Evolutionary conservation across 2,329 filamentous ascomycete species (phyloP).

Genomic region (Talaromyces sp.): DNA sequence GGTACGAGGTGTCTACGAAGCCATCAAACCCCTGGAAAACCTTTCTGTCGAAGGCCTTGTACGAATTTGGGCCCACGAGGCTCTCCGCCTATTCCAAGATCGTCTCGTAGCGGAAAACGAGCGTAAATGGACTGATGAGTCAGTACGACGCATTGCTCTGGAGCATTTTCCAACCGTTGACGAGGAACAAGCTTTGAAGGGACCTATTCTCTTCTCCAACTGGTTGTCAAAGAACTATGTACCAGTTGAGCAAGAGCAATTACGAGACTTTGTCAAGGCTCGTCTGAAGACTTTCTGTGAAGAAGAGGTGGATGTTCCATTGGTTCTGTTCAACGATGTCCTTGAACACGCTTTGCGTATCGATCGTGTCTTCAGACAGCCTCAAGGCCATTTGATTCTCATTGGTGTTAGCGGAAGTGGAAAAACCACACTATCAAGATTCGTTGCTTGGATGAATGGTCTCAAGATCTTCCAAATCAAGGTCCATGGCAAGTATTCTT

Average conservation of each 20-base stretch:
- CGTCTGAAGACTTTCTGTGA: slow-evolving; percentile 98
- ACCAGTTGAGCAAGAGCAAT: slow-evolving; percentile 88
- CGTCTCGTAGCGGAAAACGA: slow-evolving; percentile 93
- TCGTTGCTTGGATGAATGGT: slow-evolving; percentile 99
- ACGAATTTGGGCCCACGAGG: slow-evolving; percentile 97
- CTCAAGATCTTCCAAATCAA: slow-evolving; percentile 99
- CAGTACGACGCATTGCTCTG: slow-evolving; percentile 78
- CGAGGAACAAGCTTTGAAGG: slow-evolving; percentile 79
- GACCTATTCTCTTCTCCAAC: slow-evolving; percentile 96
- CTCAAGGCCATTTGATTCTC: slow-evolving; percentile 94
- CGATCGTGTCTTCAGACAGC: slow-evolving; percentile 96
- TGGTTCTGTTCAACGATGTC: slow-evolving; percentile 99
- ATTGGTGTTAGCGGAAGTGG: slow-evolving; percentile 98
- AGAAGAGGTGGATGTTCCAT: slow-evolving; percentile 96
- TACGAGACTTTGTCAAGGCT: slow-evolving; percentile 96
- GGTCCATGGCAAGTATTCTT: slow-evolving; percentile 96
- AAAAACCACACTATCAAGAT: slow-evolving; percentile 96
- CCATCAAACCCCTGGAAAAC: slow-evolving; percentile 85
- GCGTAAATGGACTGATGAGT: slow-evolving; percentile 88
- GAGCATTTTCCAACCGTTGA: slow-evolving; percentile 96
- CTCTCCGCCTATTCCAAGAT: slow-evolving; percentile 93
- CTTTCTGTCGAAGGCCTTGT: slow-evolving; percentile 87
- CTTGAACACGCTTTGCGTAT: slow-evolving; percentile 97
- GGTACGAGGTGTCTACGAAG: slow-evolving; percentile 96
- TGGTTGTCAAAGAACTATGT: slow-evolving; percentile 99